Evolutionary conservation across 192 early-diverging fungal genomes (phyloP), one percentile per base, ranked within the genome.

Genomic region (Podila minutissima): DNA sequence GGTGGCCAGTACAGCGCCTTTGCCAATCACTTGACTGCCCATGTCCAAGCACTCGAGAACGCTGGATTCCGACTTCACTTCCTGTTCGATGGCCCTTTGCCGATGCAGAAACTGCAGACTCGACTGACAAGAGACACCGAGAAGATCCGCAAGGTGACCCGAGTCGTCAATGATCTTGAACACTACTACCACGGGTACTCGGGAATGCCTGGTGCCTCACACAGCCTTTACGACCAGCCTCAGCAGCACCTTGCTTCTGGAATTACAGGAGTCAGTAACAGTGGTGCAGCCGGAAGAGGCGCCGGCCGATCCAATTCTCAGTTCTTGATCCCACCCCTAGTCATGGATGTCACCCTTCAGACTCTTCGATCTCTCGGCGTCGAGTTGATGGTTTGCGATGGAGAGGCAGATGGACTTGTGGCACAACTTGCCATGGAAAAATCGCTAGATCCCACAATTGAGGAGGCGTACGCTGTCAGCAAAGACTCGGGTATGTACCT

Each of bases 51-150:
- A 4, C 63, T 86, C 28, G 57, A 74, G 26, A 24, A 63, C 20
- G 64, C 69, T 46, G 79, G 79, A 2, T 82, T 88, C 51, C 57
- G 59, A 2, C 63, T 83, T 35, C 71, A 74, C 33, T 76, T 88
- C 51, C 48, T 85, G 11, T 88, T 88, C 59, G 87, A 88, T 69
- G 87, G 87, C 8, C 75, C 85, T 2, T 59, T 88, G 0, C 87
- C 85, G 3, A 10, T 62, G 15, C 73, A 82, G 58, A 88, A 88
- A 55, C 63, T 73, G 29, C 75, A 67, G 37, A 86, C 85, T 4
- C 58, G 87, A 19, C n/a, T 85, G 22, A 77, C 59, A 15, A 61
- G 87, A 12, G 76, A 88, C 28, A 82, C 75, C 13, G 78, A 78
- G 38, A 85, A 86, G 63, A 83, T 88, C 35, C 77, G 75, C 51